Conservation (phyloP, 257 asterid genomes). For the Forsythia suspensa region DNA sequence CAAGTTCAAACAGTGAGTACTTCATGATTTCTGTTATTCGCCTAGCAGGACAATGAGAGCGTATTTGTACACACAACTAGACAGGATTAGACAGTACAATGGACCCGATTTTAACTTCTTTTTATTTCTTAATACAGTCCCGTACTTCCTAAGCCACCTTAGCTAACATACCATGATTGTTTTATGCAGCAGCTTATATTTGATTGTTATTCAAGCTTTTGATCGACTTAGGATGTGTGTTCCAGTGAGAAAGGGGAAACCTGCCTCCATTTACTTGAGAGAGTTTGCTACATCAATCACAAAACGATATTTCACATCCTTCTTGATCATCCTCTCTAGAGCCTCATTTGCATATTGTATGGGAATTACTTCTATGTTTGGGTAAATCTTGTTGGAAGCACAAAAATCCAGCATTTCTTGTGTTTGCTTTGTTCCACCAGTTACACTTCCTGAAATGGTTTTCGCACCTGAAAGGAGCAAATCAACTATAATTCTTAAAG, state of each 20-base stretch:
- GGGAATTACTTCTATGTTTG: conserved; percentile 68
- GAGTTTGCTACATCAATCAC: conserved; percentile 83
- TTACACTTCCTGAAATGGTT: conserved; percentile 60
- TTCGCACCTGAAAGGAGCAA: conserved; percentile 49
- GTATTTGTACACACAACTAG: background rate
- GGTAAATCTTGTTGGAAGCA: conserved; percentile 78
- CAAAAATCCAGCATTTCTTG: conserved; percentile 91
- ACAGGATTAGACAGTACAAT: background rate
- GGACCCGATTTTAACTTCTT: background rate
- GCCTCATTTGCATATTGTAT: conserved; percentile 78
- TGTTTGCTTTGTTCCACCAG: conserved; percentile 80
- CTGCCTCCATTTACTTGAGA: conserved; percentile 36
- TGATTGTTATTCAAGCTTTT: background rate
- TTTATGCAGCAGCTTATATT: background rate
- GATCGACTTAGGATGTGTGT: background rate
- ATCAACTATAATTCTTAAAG: background rate
- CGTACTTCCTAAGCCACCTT: background rate
- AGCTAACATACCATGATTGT: background rate
- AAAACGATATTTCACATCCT: conserved; percentile 83
- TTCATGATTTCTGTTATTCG: background rate
- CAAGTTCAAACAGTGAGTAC: background rate
- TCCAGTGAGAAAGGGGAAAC: background rate
- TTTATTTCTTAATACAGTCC: background rate
- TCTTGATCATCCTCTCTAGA: conserved; percentile 72
- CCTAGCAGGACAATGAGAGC: background rate